Conservation (phyloP, 192 early-diverging fungal species). For the Cladochytrium replicatum region DNA sequence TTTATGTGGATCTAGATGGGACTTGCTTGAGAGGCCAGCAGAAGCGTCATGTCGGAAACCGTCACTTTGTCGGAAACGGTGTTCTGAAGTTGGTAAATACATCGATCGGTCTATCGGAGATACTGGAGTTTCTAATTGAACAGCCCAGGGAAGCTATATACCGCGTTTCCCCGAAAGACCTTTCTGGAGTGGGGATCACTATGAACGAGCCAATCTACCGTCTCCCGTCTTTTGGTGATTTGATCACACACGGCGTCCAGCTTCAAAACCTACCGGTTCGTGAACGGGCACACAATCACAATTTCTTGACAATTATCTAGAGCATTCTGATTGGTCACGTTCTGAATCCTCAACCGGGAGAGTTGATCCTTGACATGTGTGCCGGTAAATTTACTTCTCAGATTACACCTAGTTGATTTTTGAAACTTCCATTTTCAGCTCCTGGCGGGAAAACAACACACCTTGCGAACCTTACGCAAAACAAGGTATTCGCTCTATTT, state of each 20-base stretch:
- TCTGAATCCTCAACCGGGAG: constrained; percentile 9
- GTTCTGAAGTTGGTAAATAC: constrained; percentile 7
- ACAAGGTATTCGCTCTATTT: constrained; percentile 1
- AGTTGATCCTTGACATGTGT: constrained; percentile 10
- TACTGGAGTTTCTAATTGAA: not conserved
- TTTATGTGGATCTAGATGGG: constrained; percentile 8
- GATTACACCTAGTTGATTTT: no score
- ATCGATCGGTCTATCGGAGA: not conserved
- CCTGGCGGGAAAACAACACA: constrained; percentile 15
- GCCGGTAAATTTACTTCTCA: no score
- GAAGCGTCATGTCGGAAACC: constrained; percentile 1
- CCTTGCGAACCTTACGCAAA: constrained; percentile 3
- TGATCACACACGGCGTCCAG: not conserved
- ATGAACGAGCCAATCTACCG: constrained; percentile 8
- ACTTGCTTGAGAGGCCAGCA: constrained; percentile 6
- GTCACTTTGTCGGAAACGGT: constrained; percentile 8
- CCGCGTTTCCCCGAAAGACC: not conserved
- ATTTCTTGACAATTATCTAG: not conserved
- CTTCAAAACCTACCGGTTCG: constrained; percentile 13
- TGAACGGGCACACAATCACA: no score
- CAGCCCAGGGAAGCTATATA: constrained; percentile 9
- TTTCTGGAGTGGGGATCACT: constrained; percentile 2
- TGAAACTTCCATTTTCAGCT: no score
- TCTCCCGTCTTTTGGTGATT: constrained; percentile 4
- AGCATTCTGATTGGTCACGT: constrained; percentile 7